Evolutionary conservation across 139 green algal genomes (phyloP), one percentile per base, ranked within the genome.

Genomic region (Chlamydomonas urium): DNA sequence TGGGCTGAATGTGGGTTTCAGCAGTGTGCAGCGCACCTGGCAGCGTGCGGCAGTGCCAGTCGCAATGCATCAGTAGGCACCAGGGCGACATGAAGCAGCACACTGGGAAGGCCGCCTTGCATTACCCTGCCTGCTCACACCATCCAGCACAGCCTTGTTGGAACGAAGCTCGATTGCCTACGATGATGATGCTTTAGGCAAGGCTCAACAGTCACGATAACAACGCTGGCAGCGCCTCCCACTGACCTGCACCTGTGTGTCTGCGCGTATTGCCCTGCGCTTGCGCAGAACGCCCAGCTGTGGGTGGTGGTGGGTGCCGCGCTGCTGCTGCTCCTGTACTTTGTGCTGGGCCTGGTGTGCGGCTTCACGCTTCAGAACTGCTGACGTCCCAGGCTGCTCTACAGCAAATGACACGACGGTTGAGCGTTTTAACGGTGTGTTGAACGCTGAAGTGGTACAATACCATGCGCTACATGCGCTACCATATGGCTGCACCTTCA

Each of bases 321-420:
- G 0, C 59, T 90, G 8, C 23, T 85, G 61, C 14, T 88, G 47
- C 67, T 87, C 2, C 65, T 86, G 1, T 89, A 91, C 68, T 63
- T 88, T 29, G 75, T 94, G 33, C 53, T 88, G 19, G 74, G 62
- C 0, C 47, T 90, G 50, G 67, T 76, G 10, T 94, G 89, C 65
- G 77, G 79, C n/a, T 72, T 79, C 34, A 89, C 77, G 24, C 71
- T 90, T 26, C 66, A 66, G 14, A 36, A 71, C 19, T 84, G 79
- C 74, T 74, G 53, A 60, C n/a, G n/a, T n/a, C n/a, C n/a, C n/a
- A n/a, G n/a, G n/a, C n/a, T n/a, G n/a, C n/a, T n/a, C n/a, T n/a
- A n/a, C n/a, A n/a, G n/a, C n/a, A n/a, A n/a, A n/a, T n/a, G n/a
- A n/a, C n/a, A n/a, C n/a, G n/a, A n/a, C n/a, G n/a, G n/a, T n/a